Evolutionary conservation across 2,329 filamentous ascomycete species (phyloP), one percentile per base, ranked within the genome.

Genomic region (Phoma sp.): DNA sequence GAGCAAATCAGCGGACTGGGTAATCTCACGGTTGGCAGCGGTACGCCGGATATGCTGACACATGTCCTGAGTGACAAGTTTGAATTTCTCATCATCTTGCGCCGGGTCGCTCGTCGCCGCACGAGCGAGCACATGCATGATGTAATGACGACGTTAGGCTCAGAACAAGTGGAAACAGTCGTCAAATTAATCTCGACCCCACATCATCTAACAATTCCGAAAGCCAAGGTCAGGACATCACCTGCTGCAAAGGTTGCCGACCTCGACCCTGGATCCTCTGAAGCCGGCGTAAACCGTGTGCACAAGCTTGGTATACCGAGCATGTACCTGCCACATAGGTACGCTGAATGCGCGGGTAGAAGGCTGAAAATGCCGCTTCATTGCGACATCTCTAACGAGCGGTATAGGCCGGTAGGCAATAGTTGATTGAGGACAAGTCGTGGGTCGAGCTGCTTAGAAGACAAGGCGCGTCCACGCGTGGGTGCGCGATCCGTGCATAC

Each of bases 1-100:
- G 51, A 59, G 52, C 71, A 70, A 72, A 74, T 73, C 63, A 71
- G 58, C 53, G 36, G 33, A 37, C 48, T 21, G 32, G 40, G 51
- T 51, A 17, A 50, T 35, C 49, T 64, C 63, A 70, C 65, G 65
- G 56, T 63, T 55, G 43, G 43, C 31, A 41, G 55, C 51, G 62
- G 64, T 65, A 65, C 65, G 63, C 57, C 48, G 37, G 54, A 63
- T 44, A 55, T 60, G 64, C 58, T 63, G 64, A 62, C 44, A 39
- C 56, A 22, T 24, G 29, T 53, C 45, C 44, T 27, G 40, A 44
- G 36, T 37, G 36, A 31, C 21, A 38, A 43, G 37, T 32, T 32
- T 43, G 21, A 45, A 37, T 36, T 46, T 12, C 46, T 43, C 52
- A 37, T 43, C 31, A 46, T 41, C 12, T 24, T 24, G 36, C 45